phyloP scores from a whole-genome alignment of 768 basidiomycete genomes.

The Kwoniella shandongensis region DNA sequence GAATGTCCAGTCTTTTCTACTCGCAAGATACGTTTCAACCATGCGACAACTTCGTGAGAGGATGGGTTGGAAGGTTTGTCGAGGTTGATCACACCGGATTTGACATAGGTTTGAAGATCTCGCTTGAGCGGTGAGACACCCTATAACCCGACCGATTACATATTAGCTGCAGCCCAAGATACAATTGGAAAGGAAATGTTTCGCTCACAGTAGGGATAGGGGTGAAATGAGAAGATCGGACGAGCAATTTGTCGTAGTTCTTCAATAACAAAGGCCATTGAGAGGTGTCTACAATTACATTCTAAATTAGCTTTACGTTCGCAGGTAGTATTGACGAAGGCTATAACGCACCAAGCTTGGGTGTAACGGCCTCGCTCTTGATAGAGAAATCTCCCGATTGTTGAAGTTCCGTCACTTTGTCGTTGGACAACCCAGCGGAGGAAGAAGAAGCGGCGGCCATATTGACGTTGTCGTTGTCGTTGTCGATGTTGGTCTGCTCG shows the following conservation, averaged over 20 bases:
- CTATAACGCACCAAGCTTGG: constrained; percentile 50
- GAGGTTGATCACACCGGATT: constrained; percentile 98
- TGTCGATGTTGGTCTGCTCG: no score
- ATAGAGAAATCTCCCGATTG: constrained; percentile 52
- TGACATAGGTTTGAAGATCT: constrained; percentile 86
- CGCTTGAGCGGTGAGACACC: constrained; percentile 94
- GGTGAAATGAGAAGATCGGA: constrained; percentile 95
- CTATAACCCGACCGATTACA: constrained; percentile 10
- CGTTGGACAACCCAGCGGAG: constrained; percentile 28
- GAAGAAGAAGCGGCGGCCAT: no score
- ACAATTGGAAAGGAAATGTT: neutral
- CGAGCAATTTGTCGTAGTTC: constrained; percentile 96
- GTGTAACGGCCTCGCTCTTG: constrained; percentile 52
- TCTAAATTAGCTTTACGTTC: no score
- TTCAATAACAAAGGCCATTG: constrained; percentile 97
- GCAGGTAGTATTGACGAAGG: neutral
- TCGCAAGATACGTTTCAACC: constrained; percentile 93
- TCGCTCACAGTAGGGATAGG: constrained; percentile 72
- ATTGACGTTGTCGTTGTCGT: no score
- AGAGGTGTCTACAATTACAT: constrained; percentile 68
- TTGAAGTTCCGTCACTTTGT: constrained; percentile 47
- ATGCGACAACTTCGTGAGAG: constrained; percentile 98
- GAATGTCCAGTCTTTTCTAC: constrained; percentile 99
- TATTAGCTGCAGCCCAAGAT: neutral
- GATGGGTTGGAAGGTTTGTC: constrained; percentile 99